A percentile compares a stretch with the other conserved stretches of the same genome.
These are phyloP conservation scores for Cyathus striatus DNA, from an alignment of 768 basidiomycete species.

Conservation along the genomic window DNA sequence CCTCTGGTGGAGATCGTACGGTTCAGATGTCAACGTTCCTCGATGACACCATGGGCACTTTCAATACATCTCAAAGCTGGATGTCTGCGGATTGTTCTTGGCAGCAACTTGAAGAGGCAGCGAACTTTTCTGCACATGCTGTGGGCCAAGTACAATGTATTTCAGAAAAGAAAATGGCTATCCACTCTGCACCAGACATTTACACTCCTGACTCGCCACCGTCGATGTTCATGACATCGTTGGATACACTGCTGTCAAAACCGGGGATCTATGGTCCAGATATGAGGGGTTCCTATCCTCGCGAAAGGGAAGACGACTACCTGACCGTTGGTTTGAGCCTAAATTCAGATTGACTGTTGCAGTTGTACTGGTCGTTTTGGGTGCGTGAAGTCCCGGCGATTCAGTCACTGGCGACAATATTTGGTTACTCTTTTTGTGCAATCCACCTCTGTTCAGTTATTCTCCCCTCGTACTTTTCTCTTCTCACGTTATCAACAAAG, in stretches of 20 bases:
- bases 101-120: conserved; percentile 17
- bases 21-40: conserved; percentile 51
- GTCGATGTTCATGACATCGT: background rate
- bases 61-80: conserved; percentile 5
- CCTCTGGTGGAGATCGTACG: conserved; percentile 48
- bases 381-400: conserved; percentile 4
- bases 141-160: no score
- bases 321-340: background rate
- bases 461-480: no score
- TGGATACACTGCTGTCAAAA: background rate
- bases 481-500: conserved; percentile 3
- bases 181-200: no score
- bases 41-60: conserved; percentile 31
- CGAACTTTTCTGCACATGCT: no score
- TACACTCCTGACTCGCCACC: background rate
- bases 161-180: no score
- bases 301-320: conserved; percentile 3
- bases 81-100: conserved; percentile 14
- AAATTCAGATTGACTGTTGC: background rate
- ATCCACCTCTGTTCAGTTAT: no score
- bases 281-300: background rate
- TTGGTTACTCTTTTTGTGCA: no score
- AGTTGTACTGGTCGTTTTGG: background rate
- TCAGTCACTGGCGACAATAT: no score
- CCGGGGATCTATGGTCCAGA: background rate